These are phyloP conservation scores for Aspergillus affinis DNA, from an alignment of 495 filamentous ascomycete genomes.

Conservation along the genomic window DNA sequence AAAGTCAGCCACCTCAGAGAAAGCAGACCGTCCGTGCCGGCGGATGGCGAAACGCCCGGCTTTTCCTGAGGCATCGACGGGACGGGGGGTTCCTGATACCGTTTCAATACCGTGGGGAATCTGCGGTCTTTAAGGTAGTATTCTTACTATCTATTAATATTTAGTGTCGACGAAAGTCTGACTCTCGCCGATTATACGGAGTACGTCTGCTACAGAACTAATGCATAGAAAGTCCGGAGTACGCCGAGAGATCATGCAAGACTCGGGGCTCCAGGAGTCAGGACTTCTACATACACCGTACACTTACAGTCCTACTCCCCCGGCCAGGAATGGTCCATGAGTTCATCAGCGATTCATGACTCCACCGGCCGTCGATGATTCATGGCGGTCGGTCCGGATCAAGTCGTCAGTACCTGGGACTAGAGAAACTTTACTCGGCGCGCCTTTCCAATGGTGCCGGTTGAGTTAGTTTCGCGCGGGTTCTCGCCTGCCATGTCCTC, in stretches of 20 bases:
- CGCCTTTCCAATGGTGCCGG: too few species aligned
- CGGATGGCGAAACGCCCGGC: neutral
- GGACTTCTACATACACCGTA: too few species aligned
- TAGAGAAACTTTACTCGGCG: constrained; percentile 17
- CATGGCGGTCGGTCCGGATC: constrained; percentile 26
- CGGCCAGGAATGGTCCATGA: constrained; percentile 14
- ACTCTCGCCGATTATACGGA: too few species aligned
- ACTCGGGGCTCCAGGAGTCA: too few species aligned
- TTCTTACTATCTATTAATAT: too few species aligned
- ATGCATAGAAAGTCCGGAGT: too few species aligned
- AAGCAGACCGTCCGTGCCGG: neutral
- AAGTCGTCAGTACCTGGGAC: constrained; percentile 29
- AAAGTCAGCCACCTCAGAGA: neutral
- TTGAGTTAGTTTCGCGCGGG: too few species aligned
- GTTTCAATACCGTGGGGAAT: constrained; percentile 8
- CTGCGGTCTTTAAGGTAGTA: too few species aligned
- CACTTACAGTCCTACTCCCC: too few species aligned
- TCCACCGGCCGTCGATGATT: constrained; percentile 24
- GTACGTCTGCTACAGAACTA: neutral
- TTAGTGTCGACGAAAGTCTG: too few species aligned
- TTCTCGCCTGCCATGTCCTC: too few species aligned
- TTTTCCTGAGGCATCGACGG: neutral
- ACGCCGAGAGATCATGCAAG: too few species aligned
- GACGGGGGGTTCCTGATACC: constrained; percentile 9
- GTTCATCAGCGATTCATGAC: constrained; percentile 13